Percentiles rank a stretch among this genome's conserved stretches.
These are phyloP conservation scores for Lasiosphaeria miniovina DNA, from an alignment of 495 filamentous ascomycete species.

Conservation along the genomic window DNA sequence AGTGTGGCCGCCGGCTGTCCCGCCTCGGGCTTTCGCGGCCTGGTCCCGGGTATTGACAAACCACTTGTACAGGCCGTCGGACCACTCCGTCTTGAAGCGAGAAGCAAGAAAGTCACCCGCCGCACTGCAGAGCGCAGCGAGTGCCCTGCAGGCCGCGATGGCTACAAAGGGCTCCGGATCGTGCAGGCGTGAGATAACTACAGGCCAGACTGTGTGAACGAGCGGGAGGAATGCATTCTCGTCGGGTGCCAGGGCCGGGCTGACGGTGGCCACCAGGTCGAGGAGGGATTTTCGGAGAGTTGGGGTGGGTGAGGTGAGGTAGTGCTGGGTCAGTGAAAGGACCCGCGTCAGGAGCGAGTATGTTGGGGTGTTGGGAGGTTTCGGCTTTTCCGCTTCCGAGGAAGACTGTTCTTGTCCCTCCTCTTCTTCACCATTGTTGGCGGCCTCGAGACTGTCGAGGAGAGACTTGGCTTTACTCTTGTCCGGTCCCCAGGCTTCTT, in stretches of 20 bases:
- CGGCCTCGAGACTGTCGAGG: constrained; percentile 38
- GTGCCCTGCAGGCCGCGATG: constrained; percentile 61
- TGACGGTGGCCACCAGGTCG: constrained; percentile 64
- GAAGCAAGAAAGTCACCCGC: constrained; percentile 80
- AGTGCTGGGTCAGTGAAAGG: constrained; percentile 69
- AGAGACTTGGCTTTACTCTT: constrained; percentile 38
- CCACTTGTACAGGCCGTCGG: constrained; percentile 45
- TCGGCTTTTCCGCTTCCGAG: constrained; percentile 33
- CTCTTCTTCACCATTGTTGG: constrained; percentile 12
- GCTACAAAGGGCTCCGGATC: constrained; percentile 75
- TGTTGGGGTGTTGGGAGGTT: constrained; percentile 47
- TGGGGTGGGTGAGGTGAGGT: constrained; percentile 79
- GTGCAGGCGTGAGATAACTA: constrained; percentile 65
- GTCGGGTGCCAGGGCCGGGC: constrained; percentile 65
- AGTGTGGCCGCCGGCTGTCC: constrained; percentile 24
- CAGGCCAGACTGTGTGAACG: constrained; percentile 85
- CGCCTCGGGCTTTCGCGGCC: constrained; percentile 32
- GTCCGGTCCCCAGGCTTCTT: constrained; percentile 38
- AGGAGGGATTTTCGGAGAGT: constrained; percentile 74
- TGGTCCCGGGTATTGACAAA: constrained; percentile 30
- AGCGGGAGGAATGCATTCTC: constrained; percentile 83
- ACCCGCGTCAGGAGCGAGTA: constrained; percentile 68
- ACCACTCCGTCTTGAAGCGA: constrained; percentile 69
- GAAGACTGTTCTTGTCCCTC: constrained; percentile 19
- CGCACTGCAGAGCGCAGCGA: constrained; percentile 57